Evolutionary conservation across 805 yeast species (phyloP), one percentile per base, ranked within the genome.

Genomic region (Candida rishiriensis): DNA sequence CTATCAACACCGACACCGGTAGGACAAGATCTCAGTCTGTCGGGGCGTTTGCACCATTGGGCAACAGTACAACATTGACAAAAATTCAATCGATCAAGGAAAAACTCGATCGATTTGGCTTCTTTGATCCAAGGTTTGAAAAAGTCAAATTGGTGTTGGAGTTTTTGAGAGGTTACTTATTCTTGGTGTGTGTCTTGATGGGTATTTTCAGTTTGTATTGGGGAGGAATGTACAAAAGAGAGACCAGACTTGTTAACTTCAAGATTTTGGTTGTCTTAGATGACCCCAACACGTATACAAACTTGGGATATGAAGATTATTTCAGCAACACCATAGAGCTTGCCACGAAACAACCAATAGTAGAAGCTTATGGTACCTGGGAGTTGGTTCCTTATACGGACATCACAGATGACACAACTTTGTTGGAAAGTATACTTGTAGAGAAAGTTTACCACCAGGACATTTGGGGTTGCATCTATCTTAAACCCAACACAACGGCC

Each of bases 381-480:
- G 43, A 39, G 31, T 39, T 33, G 38, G 44, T 12, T 64, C 69
- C 11, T 40, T 53, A 40, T 26, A 45, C 63, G 1, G 63, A 61
- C n/a, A 61, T 70, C 35, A 48, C 48, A 7, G 56, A 48, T n/a
- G 56, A 63, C 43, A 16, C 64, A 35, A 58, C 67, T 12, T 44
- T 56, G 9, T 41, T 70, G 8, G 59, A 59, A 26, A 63, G 66
- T 3, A 73, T 73, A 46, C 55, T 81, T 15, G 32, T 57, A 35
- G 53, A 69, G 21, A 64, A 65, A 46, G 72, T 83, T 1, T 78
- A 77, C 54, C 76, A 73, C 44, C 78, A 80, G 56, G 49, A 73
- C 9, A 76, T 67, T 50, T 84, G 89, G 88, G 69, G 76, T n/a
- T 74, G 79, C 1, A 61, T 81, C 28, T 71, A 73, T 47, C 74